phyloP scores from a whole-genome alignment of 192 early-diverging fungal species.

The Backusella parvicylindrica region DNA sequence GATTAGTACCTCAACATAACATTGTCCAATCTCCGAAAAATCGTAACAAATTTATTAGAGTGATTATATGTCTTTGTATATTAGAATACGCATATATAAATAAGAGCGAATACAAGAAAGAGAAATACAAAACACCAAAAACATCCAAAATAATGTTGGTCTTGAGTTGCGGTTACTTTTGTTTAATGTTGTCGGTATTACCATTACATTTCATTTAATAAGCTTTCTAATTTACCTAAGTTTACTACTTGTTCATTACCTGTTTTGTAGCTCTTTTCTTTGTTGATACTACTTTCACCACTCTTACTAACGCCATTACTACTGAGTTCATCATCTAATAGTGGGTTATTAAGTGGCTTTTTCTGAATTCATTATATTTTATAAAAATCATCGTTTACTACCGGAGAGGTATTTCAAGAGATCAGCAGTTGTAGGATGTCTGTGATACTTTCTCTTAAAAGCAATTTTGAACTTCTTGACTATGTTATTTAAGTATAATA shows the following conservation, averaged over 20 bases:
- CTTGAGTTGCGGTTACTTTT: not conserved
- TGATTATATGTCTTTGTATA: too few relatives aligned
- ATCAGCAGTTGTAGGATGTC: not conserved
- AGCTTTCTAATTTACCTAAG: not conserved
- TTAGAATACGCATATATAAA: not conserved
- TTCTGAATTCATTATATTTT: not conserved
- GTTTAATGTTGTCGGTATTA: not conserved
- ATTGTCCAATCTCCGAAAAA: too few relatives aligned
- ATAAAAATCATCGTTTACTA: not conserved
- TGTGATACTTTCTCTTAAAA: not conserved
- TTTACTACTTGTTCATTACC: not conserved
- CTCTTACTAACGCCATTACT: not conserved
- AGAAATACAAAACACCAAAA: not conserved
- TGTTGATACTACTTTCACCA: not conserved
- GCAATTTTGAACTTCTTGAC: not conserved
- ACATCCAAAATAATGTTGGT: not conserved
- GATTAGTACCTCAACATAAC: too few relatives aligned
- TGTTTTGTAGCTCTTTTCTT: not conserved
- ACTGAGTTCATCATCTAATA: not conserved
- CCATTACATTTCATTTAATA: too few relatives aligned
- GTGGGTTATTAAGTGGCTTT: not conserved
- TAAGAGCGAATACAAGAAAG: not conserved
- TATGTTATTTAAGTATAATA: not conserved
- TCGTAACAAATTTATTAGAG: too few relatives aligned
- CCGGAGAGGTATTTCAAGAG: not conserved